Evolutionary conservation across 1,284 basidiomycete genomes (phyloP), one percentile per base, ranked within the genome.

Genomic region (Ganoderma lucidum): DNA sequence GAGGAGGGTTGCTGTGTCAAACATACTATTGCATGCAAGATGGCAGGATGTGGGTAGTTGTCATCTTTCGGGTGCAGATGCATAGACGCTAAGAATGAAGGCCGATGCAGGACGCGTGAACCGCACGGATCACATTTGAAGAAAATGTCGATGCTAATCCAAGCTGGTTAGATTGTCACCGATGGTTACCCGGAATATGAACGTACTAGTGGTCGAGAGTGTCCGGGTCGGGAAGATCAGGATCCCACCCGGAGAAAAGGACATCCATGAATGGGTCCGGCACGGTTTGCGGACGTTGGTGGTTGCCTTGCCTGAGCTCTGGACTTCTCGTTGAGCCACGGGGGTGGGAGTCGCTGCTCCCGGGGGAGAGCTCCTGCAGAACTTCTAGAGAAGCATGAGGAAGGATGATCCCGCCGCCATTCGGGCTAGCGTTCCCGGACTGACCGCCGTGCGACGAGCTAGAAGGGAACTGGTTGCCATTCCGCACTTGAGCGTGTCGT

Each of bases 111-210:
- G 62, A 95, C 88, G 64, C 91, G 87, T 23, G 93, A 92, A 66
- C 92, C 90, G 75, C 93, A 94, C 63, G 93, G 93, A 79, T 95
- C 93, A 75, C 91, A 92, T 76, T 89, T 88, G 78, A 95, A 95
- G 80, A 93, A 95, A 15, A 92, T 82, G 45, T 93, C 91, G 75
- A 95, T 88, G 72, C 93, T 95, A 71, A 4, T 70, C 92, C 90
- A 75, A 93, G 87, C 70, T 91, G 93, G 72, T 10, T 70, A 69
- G 66, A 37, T 65, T 56, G 19, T 68, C 65, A 63, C 23, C 59
- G 28, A 48, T 1, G 0, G 19, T 55, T 17, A 51, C 9, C 10
- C 14, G 37, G 30, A 30, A 62, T 53, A 30, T 9, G 64, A 60
- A 83, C 90, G 72, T 73, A 94, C 93, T 93, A 92, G 79, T 93